Percentiles rank a stretch among this genome's conserved stretches.
Conservation (phyloP, 352 stramenopile species). For the Phytopythium chamaehyphon region DNA sequence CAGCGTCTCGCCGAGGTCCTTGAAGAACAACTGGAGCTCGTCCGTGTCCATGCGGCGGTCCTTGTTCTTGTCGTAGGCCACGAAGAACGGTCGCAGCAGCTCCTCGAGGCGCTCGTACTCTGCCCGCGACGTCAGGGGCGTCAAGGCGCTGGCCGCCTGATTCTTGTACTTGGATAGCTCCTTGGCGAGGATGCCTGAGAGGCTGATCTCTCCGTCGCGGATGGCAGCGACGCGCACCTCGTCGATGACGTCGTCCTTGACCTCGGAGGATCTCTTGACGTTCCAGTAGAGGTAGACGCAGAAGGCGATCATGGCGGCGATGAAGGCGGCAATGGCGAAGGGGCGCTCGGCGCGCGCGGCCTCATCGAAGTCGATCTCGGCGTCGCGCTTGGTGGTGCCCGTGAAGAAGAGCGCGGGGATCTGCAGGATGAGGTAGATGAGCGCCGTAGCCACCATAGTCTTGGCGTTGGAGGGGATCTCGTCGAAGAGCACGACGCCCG, state of each 20-base stretch:
- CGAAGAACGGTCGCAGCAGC: conserved; percentile 92
- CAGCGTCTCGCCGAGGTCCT: conserved; percentile 92
- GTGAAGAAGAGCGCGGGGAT: conserved; percentile 90
- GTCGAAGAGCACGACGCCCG: conserved; percentile 77
- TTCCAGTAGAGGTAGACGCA: conserved; percentile 92
- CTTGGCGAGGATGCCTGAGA: conserved; percentile 74
- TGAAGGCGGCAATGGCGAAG: conserved; percentile 87
- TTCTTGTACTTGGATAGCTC: conserved; percentile 73
- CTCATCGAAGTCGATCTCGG: conserved; percentile 52
- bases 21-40: conserved; percentile 92
- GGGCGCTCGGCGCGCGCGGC: conserved; percentile 85
- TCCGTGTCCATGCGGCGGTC: conserved; percentile 88
- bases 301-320: conserved; percentile 90
- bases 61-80: conserved; percentile 90
- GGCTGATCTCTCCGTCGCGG: conserved; percentile 63
- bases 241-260: conserved; percentile 62
- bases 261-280: conserved; percentile 69
- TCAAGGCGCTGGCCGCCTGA: conserved; percentile 26
- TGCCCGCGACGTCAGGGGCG: conserved; percentile 40
- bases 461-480: conserved; percentile 87
- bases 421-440: conserved; percentile 97
- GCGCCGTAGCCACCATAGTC: conserved; percentile 91
- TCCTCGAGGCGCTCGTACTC: conserved; percentile 82
- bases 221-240: conserved; percentile 73
- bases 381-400: conserved; percentile 49